Percentiles rank a stretch among this genome's conserved stretches.
Evolutionary conservation across 2,329 filamentous ascomycete species (phyloP).

Genomic region (Trichophyton schoenleinii): DNA sequence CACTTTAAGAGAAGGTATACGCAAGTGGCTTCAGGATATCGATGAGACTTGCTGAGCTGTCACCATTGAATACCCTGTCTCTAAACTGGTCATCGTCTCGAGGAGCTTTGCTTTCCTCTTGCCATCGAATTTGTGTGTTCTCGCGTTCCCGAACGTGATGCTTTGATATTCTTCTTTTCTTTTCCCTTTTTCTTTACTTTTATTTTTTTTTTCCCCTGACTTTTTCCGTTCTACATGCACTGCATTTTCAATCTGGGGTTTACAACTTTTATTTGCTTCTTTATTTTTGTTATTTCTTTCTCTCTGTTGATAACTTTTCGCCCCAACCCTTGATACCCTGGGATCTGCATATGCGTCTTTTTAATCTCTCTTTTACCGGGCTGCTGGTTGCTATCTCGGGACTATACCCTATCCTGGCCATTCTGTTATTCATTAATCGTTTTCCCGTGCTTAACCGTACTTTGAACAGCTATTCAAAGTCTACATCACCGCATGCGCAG

Average conservation of each 20-base stretch:
- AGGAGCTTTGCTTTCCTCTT: neutral
- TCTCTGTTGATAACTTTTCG: neutral
- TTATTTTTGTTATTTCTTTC: neutral
- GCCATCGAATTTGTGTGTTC: neutral
- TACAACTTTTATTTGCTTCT: neutral
- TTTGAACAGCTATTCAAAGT: neutral
- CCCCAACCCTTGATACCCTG: slow-evolving; percentile 2
- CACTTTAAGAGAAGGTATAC: slow-evolving; percentile 44
- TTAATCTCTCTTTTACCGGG: neutral
- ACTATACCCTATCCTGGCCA: neutral
- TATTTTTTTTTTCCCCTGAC: neutral
- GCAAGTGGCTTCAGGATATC: slow-evolving; percentile 42
- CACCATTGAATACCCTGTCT: neutral
- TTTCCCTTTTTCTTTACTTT: neutral
- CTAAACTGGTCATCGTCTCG: neutral
- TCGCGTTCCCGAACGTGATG: neutral
- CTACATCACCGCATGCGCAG: neutral
- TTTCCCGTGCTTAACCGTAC: neutral
- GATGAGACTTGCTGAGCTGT: slow-evolving; percentile 30
- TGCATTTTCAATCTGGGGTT: neutral
- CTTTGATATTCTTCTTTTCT: neutral
- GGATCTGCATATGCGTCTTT: neutral
- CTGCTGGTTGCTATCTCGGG: neutral
- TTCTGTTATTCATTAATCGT: neutral
- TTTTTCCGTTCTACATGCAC: neutral